Evolutionary conservation across 148 eudicot species (phyloP).

Genomic region (Fallopia convolvulus): DNA sequence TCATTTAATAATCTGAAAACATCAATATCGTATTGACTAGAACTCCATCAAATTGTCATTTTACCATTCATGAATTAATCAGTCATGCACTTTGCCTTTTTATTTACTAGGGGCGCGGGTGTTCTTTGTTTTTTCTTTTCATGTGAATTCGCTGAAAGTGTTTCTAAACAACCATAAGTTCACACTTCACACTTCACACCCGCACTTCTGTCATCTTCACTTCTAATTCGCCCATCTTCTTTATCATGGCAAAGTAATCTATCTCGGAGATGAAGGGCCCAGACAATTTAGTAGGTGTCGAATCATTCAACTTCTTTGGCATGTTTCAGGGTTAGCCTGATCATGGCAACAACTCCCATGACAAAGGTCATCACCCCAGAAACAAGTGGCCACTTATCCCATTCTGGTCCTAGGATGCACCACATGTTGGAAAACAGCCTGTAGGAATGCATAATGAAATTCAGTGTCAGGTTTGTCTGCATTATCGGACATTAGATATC

Average conservation of each 20-base stretch:
- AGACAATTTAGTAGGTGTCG: slow-evolving; percentile 29
- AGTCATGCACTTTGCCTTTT: no score
- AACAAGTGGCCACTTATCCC: slow-evolving; percentile 40
- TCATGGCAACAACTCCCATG: slow-evolving; percentile 76
- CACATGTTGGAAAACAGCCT: slow-evolving; percentile 24
- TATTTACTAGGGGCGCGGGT: no score
- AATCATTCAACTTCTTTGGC: slow-evolving; percentile 67
- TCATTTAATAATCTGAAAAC: not conserved
- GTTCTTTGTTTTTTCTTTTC: no score
- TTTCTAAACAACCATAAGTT: no score
- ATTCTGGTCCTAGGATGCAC: slow-evolving; percentile 27
- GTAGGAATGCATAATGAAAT: slow-evolving; percentile 1
- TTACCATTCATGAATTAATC: no score
- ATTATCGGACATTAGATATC: no score
- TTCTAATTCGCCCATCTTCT: slow-evolving; percentile 83
- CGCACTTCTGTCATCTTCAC: slow-evolving; percentile 63
- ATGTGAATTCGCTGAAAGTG: no score
- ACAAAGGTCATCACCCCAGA: slow-evolving; percentile 66
- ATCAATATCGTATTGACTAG: no score
- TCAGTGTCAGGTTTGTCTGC: not conserved
- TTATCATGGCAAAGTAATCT: slow-evolving; percentile 66
- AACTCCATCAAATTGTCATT: no score
- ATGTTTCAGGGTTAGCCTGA: slow-evolving; percentile 63
- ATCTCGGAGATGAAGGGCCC: slow-evolving; percentile 34
- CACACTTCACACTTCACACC: no score